These are phyloP conservation scores for Cadophora malorum DNA, from an alignment of 2,329 filamentous ascomycete genomes.

Conservation along the genomic window DNA sequence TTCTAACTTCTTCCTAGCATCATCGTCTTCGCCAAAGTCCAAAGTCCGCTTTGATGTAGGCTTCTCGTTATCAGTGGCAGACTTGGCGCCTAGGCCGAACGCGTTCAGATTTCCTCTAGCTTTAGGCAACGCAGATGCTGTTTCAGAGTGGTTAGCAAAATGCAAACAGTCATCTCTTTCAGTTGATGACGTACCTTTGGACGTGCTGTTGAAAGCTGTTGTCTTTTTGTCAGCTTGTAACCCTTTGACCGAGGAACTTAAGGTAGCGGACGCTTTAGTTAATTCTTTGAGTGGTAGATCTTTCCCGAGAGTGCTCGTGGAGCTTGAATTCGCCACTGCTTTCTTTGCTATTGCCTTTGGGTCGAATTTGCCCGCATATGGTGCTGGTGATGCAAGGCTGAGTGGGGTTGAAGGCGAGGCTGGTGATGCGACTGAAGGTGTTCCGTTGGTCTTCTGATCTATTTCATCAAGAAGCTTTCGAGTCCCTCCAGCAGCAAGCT, in stretches of 20 bases:
- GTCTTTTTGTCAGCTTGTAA: constrained; percentile 52
- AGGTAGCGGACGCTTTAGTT: constrained; percentile 52
- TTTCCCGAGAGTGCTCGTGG: constrained; percentile 60
- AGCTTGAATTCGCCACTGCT: constrained; percentile 63
- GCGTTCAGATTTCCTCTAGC: constrained; percentile 77
- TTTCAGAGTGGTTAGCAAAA: constrained; percentile 32
- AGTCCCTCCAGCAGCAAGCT: constrained; percentile 68
- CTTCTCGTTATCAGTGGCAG: constrained; percentile 69
- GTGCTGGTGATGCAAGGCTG: constrained; percentile 57
- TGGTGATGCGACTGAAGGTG: constrained; percentile 53
- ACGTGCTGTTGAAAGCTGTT: constrained; percentile 49
- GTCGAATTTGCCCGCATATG: constrained; percentile 82
- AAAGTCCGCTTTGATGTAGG: constrained; percentile 74
- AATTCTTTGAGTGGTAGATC: constrained; percentile 58
- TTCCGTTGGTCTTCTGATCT: constrained; percentile 68
- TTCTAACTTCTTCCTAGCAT: constrained; percentile 84
- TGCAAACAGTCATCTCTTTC: not conserved
- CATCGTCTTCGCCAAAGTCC: constrained; percentile 88
- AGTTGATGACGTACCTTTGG: constrained; percentile 47
- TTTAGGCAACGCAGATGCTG: constrained; percentile 64
- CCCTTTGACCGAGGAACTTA: constrained; percentile 49
- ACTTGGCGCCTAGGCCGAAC: constrained; percentile 80
- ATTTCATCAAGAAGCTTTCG: constrained; percentile 74
- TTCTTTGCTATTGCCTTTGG: constrained; percentile 87
- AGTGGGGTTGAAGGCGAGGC: constrained; percentile 57